Evolutionary conservation across 1,284 basidiomycete species (phyloP).

Genomic region (Marasmius fiardii): DNA sequence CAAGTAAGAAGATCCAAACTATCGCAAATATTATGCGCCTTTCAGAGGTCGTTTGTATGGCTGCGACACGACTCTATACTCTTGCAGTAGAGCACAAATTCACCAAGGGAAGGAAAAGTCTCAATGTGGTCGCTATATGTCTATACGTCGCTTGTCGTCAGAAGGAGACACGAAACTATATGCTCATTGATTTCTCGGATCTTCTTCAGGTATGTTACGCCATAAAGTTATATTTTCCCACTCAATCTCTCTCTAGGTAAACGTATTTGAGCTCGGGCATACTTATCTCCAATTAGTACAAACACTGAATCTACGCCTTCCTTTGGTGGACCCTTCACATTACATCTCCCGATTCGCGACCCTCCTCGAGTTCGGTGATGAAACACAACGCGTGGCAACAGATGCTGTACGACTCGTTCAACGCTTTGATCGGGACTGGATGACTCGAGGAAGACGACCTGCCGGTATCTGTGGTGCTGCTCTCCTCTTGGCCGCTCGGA

Average conservation of each 20-base stretch:
- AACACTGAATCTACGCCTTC: slow-evolving; percentile 84
- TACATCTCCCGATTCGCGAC: slow-evolving; percentile 97
- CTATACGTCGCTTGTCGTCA: slow-evolving; percentile 93
- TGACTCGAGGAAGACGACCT: slow-evolving; percentile 91
- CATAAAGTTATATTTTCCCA: not conserved
- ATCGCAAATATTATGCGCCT: slow-evolving; percentile 79
- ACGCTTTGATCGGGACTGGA: slow-evolving; percentile 97
- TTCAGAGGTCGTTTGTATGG: slow-evolving; percentile 76
- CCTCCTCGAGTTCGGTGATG: slow-evolving; percentile 95
- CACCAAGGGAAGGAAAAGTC: slow-evolving; percentile 87
- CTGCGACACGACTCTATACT: slow-evolving; percentile 87
- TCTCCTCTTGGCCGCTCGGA: slow-evolving; percentile 91
- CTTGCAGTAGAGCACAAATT: slow-evolving; percentile 94
- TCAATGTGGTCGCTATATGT: slow-evolving; percentile 94
- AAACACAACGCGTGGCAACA: slow-evolving; percentile 87
- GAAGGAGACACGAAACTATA: slow-evolving; percentile 87
- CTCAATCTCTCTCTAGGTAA: slow-evolving; percentile 60
- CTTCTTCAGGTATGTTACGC: slow-evolving; percentile 67
- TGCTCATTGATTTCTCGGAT: slow-evolving; percentile 99
- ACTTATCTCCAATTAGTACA: slow-evolving; percentile 95
- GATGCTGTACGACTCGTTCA: slow-evolving; percentile 94
- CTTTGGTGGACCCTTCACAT: slow-evolving; percentile 93
- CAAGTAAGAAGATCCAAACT: slow-evolving; percentile 77
- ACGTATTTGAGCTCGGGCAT: slow-evolving; percentile 96
- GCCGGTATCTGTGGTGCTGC: slow-evolving; percentile 98